Conservation (phyloP, 345 rosid species). For the Dimocarpus longan region DNA sequence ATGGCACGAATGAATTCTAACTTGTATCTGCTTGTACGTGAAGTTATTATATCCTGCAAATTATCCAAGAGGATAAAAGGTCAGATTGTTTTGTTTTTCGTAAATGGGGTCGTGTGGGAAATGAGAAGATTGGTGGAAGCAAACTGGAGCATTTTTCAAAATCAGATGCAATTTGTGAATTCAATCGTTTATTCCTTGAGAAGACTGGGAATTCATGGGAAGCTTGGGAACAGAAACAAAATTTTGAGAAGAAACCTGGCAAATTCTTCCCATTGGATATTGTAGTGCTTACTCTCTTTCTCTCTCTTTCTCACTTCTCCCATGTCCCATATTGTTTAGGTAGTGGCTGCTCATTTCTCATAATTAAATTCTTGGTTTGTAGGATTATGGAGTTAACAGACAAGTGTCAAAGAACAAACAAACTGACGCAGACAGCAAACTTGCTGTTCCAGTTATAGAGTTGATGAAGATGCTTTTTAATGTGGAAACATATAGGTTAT, state of each 20-base stretch:
- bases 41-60: conserved; percentile 91
- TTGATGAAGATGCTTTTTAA: conserved; percentile 91
- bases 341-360: conserved; percentile 4
- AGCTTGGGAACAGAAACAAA: conserved; percentile 77
- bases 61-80: conserved; percentile 87
- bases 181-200: conserved; percentile 70
- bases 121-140: conserved; percentile 79
- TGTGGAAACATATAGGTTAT: conserved; percentile 85
- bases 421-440: conserved; percentile 52
- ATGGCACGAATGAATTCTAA: conserved; percentile 15
- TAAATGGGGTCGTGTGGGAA: conserved; percentile 97
- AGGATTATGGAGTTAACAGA: conserved; percentile 94
- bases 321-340: background rate
- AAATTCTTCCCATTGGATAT: conserved; percentile 90
- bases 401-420: conserved; percentile 47
- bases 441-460: conserved; percentile 69
- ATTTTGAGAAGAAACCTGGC: conserved; percentile 87
- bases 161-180: conserved; percentile 70
- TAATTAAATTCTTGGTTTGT: conserved; percentile 19
- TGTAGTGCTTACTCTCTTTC: conserved; percentile 41
- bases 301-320: background rate
- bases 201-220: conserved; percentile 97
- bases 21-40: conserved; percentile 28
- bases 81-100: conserved; percentile 78
- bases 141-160: conserved; percentile 78